Conservation (phyloP, 768 basidiomycete genomes). For the Kwoniella sp. region DNA sequence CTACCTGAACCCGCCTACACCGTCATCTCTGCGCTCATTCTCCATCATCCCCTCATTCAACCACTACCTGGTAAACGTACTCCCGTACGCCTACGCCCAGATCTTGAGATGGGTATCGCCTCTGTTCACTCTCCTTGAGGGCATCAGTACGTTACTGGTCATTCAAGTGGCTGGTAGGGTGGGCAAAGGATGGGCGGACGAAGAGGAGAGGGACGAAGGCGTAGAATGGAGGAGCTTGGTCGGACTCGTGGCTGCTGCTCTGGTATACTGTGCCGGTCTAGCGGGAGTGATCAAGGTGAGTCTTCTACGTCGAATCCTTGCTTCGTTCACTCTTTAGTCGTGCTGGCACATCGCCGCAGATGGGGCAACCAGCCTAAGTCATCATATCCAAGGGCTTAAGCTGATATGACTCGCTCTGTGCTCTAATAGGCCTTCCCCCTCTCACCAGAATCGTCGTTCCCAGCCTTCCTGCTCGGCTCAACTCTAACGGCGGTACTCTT, state of each 20-base stretch:
- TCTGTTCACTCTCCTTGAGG: conserved; percentile 55
- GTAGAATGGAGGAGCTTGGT: conserved; percentile 54
- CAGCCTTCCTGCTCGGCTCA: conserved; percentile 84
- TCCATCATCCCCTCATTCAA: conserved; percentile 26
- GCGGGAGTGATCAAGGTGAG: conserved; percentile 49
- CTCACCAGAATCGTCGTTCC: conserved; percentile 78
- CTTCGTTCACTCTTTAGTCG: too few relatives aligned
- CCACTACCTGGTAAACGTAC: conserved; percentile 41
- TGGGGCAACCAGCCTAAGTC: too few relatives aligned
- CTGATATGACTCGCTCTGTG: not conserved
- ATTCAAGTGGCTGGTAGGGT: conserved; percentile 52
- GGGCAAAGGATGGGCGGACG: conserved; percentile 56
- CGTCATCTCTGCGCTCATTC: conserved; percentile 3
- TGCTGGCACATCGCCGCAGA: too few relatives aligned
- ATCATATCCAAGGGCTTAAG: too few relatives aligned
- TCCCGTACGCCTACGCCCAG: conserved; percentile 52
- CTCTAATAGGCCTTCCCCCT: conserved; percentile 65
- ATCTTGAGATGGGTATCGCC: conserved; percentile 52
- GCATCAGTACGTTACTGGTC: conserved; percentile 53
- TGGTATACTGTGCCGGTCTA: conserved; percentile 48
- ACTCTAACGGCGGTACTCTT: conserved; percentile 87
- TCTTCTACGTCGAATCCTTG: too few relatives aligned
- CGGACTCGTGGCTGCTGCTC: conserved; percentile 45
- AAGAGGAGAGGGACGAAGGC: conserved; percentile 53
- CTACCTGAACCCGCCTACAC: conserved; percentile 51